A percentile compares a stretch with the other conserved stretches of the same genome.
These are phyloP conservation scores for Penicillium fuscoglaucum DNA, from an alignment of 2,329 filamentous ascomycete species.

Conservation along the genomic window DNA sequence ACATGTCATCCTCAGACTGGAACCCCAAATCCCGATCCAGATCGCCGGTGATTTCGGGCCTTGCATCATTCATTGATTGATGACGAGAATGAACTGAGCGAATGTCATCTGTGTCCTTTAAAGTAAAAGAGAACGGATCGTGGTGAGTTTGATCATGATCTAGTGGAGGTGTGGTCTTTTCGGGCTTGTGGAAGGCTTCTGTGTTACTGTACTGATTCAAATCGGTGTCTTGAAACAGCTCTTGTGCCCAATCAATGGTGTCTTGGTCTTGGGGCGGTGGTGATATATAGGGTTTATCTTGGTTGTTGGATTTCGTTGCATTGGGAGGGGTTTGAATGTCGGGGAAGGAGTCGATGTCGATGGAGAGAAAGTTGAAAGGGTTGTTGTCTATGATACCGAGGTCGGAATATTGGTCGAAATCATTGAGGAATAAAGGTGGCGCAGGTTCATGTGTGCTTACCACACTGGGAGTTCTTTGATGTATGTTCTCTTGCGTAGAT, in stretches of 20 bases:
- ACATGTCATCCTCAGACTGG: constrained; percentile 33
- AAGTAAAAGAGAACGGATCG: constrained; percentile 25
- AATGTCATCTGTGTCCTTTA: constrained; percentile 17
- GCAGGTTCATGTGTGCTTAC: constrained; percentile 3
- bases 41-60: constrained; percentile 37
- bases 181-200: constrained; percentile 9
- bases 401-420: constrained; percentile 29
- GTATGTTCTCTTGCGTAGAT: neutral
- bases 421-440: constrained; percentile 20
- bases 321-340: constrained; percentile 16
- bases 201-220: constrained; percentile 12
- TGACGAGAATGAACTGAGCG: neutral
- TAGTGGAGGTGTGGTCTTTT: neutral
- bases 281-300: constrained; percentile 1
- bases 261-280: constrained; percentile 24
- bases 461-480: constrained; percentile 9
- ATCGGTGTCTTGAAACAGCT: constrained; percentile 28
- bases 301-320: neutral
- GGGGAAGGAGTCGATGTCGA: constrained; percentile 29
- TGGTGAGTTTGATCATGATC: constrained; percentile 10
- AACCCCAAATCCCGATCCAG: constrained; percentile 41
- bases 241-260: constrained; percentile 33
- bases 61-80: constrained; percentile 15
- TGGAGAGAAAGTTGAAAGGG: constrained; percentile 25
- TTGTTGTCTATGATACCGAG: constrained; percentile 13